Evolutionary conservation across 2,329 filamentous ascomycete genomes (phyloP).

Genomic region (Peltaster fructicola): DNA sequence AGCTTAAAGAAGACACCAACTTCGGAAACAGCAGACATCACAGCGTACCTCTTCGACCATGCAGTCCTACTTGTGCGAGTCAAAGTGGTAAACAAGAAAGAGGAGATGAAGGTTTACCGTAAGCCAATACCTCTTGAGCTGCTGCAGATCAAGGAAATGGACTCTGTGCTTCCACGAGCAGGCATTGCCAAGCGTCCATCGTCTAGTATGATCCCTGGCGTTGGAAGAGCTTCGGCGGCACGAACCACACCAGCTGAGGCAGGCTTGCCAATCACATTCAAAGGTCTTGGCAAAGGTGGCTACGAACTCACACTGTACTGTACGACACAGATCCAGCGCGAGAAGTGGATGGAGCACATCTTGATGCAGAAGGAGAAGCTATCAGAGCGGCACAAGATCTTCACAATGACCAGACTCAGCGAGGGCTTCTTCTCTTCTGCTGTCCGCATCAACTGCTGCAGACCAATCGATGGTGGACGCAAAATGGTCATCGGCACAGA

Average conservation of each 20-base stretch:
- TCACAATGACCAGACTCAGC: constrained; percentile 50
- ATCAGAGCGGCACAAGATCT: constrained; percentile 55
- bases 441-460: constrained; percentile 86
- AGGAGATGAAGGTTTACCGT: constrained; percentile 88
- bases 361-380: constrained; percentile 77
- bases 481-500: constrained; percentile 93
- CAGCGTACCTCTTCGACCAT: constrained; percentile 91
- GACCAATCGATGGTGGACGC: constrained; percentile 84
- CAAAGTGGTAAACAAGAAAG: constrained; percentile 80
- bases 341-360: constrained; percentile 96
- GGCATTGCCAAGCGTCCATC: constrained; percentile 75
- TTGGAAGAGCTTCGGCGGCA: constrained; percentile 31
- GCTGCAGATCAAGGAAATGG: constrained; percentile 89
- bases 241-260: constrained; percentile 40
- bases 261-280: constrained; percentile 88
- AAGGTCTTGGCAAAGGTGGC: constrained; percentile 84
- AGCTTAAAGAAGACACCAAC: constrained; percentile 82
- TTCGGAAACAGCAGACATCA: constrained; percentile 67
- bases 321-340: constrained; percentile 64
- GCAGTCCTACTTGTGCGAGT: constrained; percentile 79
- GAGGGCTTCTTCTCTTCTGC: constrained; percentile 80
- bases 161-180: constrained; percentile 70
- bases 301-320: constrained; percentile 86
- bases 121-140: constrained; percentile 90
- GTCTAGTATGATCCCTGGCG: constrained; percentile 57